phyloP scores from a whole-genome alignment of 495 filamentous ascomycete species.

The Aspergillus olivimuriae region DNA sequence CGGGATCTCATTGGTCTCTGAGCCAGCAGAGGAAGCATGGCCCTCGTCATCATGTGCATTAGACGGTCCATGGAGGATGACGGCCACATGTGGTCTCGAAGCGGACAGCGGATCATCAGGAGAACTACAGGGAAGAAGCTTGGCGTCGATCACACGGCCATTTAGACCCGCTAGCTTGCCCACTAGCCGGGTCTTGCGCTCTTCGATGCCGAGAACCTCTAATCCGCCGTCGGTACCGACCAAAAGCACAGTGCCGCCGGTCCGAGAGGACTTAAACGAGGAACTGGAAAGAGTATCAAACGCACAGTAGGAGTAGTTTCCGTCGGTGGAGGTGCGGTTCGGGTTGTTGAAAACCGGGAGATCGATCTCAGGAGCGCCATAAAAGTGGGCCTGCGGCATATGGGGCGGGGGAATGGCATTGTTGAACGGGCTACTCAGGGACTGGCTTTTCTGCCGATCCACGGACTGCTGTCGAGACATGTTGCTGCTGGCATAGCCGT shows the following conservation, averaged over 20 bases:
- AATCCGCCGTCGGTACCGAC: slow-evolving; percentile 70
- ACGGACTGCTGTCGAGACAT: slow-evolving; percentile 35
- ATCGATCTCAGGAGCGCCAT: slow-evolving; percentile 51
- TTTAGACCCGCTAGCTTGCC: slow-evolving; percentile 67
- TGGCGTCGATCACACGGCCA: slow-evolving; percentile 75
- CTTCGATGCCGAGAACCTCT: slow-evolving; percentile 63
- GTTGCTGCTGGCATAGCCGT: slow-evolving; percentile 32
- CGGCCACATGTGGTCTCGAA: slow-evolving; percentile 59
- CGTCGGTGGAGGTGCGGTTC: slow-evolving; percentile 37
- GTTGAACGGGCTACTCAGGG: slow-evolving; percentile 35
- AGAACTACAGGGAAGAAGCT: slow-evolving; percentile 59
- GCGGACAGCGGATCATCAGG: slow-evolving; percentile 32
- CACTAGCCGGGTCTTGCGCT: slow-evolving; percentile 56
- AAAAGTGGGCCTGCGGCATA: slow-evolving; percentile 71
- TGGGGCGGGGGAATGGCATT: slow-evolving; percentile 69
- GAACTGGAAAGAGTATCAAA: slow-evolving; percentile 61
- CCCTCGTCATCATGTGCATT: slow-evolving; percentile 34
- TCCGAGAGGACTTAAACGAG: slow-evolving; percentile 38
- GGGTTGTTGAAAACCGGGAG: slow-evolving; percentile 26
- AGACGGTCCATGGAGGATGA: slow-evolving; percentile 69
- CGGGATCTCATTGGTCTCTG: slow-evolving; percentile 32
- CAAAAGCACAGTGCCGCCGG: slow-evolving; percentile 62
- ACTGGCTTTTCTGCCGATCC: slow-evolving; percentile 38
- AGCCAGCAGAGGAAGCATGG: slow-evolving; percentile 28
- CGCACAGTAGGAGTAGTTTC: slow-evolving; percentile 68